phyloP scores from a whole-genome alignment of 805 yeast species.

The Nadsonia fulvescens region DNA sequence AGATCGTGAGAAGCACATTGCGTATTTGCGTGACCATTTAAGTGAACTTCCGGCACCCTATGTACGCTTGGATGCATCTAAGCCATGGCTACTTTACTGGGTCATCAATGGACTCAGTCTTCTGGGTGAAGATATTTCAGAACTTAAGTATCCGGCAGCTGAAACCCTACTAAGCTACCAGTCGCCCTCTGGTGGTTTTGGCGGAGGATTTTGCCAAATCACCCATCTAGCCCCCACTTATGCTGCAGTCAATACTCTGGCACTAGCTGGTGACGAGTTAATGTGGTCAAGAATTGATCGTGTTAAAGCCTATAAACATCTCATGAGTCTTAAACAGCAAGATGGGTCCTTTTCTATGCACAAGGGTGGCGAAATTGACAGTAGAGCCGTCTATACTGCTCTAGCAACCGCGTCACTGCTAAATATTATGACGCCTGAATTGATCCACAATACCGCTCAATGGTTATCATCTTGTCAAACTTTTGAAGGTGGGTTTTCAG shows the following conservation, averaged over 20 bases:
- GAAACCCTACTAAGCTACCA: slow-evolving; percentile 18
- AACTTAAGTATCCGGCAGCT: slow-evolving; percentile 12
- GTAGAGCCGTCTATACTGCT: slow-evolving; percentile 73
- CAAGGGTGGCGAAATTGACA: slow-evolving; percentile 62
- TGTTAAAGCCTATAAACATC: slow-evolving; percentile 38
- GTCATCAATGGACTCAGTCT: slow-evolving; percentile 34
- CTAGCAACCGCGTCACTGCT: slow-evolving; percentile 53
- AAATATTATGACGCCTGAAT: slow-evolving; percentile 41
- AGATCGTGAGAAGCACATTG: slow-evolving; percentile 24
- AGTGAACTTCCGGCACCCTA: slow-evolving; percentile 38
- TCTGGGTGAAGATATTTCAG: slow-evolving; percentile 20
- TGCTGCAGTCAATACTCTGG: slow-evolving; percentile 52
- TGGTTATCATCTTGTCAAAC: slow-evolving; percentile 67
- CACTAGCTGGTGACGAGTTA: slow-evolving; percentile 26
- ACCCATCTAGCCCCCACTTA: slow-evolving; percentile 78
- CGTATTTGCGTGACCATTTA: slow-evolving; percentile 29
- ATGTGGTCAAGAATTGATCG: slow-evolving; percentile 30
- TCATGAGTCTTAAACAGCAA: slow-evolving; percentile 37
- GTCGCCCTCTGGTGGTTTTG: slow-evolving; percentile 43
- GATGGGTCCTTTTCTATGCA: slow-evolving; percentile 74
- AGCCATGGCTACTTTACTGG: slow-evolving; percentile 87
- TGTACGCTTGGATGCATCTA: slow-evolving; percentile 64
- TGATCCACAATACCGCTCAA: slow-evolving; percentile 31
- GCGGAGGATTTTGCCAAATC: slow-evolving; percentile 69
- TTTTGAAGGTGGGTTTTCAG: slow-evolving; percentile 91